Evolutionary conservation across 805 yeast genomes (phyloP).

Genomic region (Candida pseudofarinosa): DNA sequence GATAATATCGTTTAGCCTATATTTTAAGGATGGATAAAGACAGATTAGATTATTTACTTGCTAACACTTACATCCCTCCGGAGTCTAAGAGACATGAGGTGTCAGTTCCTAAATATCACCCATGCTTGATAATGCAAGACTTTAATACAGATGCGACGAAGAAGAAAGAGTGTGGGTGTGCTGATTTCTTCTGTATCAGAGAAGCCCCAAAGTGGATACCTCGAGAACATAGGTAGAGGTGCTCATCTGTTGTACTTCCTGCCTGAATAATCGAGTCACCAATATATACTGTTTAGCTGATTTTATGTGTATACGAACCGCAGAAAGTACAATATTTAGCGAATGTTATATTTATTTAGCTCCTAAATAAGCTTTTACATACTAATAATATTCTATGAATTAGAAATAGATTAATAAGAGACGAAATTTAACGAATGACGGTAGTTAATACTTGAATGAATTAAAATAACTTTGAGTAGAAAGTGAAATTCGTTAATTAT

Average conservation of each 20-base stretch:
- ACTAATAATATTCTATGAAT: no score
- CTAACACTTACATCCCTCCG: conserved; percentile 48
- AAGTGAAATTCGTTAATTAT: not conserved
- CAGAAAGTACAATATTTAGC: no score
- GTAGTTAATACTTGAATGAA: not conserved
- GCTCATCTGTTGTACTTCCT: no score
- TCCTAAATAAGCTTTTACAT: no score
- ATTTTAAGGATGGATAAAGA: conserved; percentile 50
- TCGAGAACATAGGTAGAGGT: conserved; percentile 11
- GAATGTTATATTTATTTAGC: no score
- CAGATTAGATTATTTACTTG: conserved; percentile 32
- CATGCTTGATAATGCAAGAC: conserved; percentile 57
- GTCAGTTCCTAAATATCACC: conserved; percentile 48
- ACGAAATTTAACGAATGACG: not conserved
- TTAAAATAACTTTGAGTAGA: not conserved
- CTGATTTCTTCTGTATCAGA: conserved; percentile 36
- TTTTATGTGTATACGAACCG: no score
- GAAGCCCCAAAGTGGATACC: conserved; percentile 41
- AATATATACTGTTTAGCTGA: no score
- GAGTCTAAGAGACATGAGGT: conserved; percentile 7
- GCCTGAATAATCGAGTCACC: no score
- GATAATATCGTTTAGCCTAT: no score
- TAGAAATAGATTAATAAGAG: no score
- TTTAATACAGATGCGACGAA: conserved; percentile 44
- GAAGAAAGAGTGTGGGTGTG: conserved; percentile 38